Evolutionary conservation across 2,329 filamentous ascomycete species (phyloP).

Genomic region (Aurifilum marmelostoma): DNA sequence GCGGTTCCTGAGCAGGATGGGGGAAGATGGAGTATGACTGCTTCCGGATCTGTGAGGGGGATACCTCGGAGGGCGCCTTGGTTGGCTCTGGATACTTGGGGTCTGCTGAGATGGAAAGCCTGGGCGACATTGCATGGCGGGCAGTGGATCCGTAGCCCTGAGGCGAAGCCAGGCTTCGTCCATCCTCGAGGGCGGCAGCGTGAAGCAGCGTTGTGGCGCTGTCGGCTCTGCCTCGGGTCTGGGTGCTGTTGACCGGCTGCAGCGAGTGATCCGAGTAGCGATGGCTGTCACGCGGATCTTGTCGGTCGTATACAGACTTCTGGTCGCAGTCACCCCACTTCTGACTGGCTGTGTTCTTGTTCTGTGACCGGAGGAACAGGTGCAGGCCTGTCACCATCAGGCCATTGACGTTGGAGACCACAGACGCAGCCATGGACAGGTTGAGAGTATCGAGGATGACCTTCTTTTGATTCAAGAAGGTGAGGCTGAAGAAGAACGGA

Average conservation of each 20-base stretch:
- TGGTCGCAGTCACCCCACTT: slow-evolving; percentile 50
- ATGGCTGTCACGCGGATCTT: slow-evolving; percentile 38
- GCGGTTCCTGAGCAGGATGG: slow-evolving; percentile 38
- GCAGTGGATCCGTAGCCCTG: slow-evolving; percentile 12
- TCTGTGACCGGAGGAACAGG: slow-evolving; percentile 68
- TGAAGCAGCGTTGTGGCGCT: slow-evolving; percentile 20
- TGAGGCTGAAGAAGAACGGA: slow-evolving; percentile 65
- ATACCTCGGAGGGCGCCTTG: slow-evolving; percentile 34
- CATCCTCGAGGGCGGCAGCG: slow-evolving; percentile 7
- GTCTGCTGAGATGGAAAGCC: slow-evolving; percentile 27
- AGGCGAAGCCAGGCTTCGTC: not conserved
- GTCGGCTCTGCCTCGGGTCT: slow-evolving; percentile 12
- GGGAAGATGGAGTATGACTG: slow-evolving; percentile 48
- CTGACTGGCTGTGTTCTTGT: slow-evolving; percentile 56
- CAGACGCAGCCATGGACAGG: slow-evolving; percentile 65
- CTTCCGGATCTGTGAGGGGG: slow-evolving; percentile 40
- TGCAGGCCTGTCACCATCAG: slow-evolving; percentile 68
- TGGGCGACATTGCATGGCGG: slow-evolving; percentile 25
- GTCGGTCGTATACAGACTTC: slow-evolving; percentile 50
- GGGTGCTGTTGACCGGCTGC: slow-evolving; percentile 36
- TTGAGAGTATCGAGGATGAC: slow-evolving; percentile 47
- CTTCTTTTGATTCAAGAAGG: slow-evolving; percentile 46
- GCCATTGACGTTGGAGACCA: slow-evolving; percentile 68
- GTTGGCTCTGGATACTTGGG: slow-evolving; percentile 36
- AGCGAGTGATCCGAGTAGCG: slow-evolving; percentile 38